phyloP scores from a whole-genome alignment of 345 rosid genomes.

The Fremontodendron californicum region DNA sequence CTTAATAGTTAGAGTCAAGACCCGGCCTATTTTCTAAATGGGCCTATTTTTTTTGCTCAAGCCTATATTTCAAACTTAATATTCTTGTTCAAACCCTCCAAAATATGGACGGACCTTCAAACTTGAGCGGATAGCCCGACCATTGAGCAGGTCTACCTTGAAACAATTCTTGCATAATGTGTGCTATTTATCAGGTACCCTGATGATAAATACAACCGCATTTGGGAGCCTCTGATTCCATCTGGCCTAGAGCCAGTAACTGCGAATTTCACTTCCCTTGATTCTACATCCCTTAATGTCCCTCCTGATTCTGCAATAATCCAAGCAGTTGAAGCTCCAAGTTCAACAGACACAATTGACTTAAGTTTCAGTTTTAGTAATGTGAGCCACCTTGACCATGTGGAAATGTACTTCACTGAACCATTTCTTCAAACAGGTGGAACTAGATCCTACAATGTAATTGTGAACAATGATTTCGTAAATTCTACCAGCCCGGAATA shows the following conservation, averaged over 20 bases:
- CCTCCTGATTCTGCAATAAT: slow-evolving; percentile 5
- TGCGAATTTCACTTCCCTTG: neutral
- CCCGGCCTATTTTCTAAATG: too few species aligned
- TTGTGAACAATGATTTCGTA: neutral
- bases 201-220: neutral
- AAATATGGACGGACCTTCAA: too few species aligned
- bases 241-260: neutral
- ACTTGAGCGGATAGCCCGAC: too few species aligned
- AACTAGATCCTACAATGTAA: neutral
- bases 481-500: neutral
- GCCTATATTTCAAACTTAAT: too few species aligned
- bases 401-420: neutral
- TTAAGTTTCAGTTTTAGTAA: neutral
- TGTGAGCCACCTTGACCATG: neutral
- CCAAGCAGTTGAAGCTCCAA: neutral
- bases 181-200: neutral
- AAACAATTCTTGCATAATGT: neutral
- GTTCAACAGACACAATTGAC: neutral
- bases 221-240: slow-evolving; percentile 4
- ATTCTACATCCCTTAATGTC: neutral
- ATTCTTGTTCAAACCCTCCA: too few species aligned
- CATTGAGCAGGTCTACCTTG: too few species aligned
- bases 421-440: neutral
- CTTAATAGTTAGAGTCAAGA: too few species aligned
- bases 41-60: too few species aligned